These are phyloP conservation scores for Fagopyrum esculentum DNA, from an alignment of 148 eudicot genomes.

Conservation along the genomic window DNA sequence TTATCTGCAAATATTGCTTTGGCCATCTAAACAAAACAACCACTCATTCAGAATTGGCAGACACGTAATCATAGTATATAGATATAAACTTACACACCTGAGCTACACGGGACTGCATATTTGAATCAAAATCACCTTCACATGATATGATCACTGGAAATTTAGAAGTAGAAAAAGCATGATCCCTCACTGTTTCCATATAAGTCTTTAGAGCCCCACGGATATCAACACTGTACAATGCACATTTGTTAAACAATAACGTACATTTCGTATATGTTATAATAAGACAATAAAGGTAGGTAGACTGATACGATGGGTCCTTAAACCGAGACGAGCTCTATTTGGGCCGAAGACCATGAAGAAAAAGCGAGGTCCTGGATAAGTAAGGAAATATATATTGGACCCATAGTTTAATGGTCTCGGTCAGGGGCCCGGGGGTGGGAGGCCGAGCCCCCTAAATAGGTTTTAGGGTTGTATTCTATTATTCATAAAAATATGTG, in stretches of 20 bases:
- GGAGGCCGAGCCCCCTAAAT: too few relatives aligned
- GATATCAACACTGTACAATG: slow-evolving; percentile 43
- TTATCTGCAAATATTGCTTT: slow-evolving; percentile 31
- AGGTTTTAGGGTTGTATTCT: too few relatives aligned
- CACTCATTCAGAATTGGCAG: background rate
- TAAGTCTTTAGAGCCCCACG: slow-evolving; percentile 23
- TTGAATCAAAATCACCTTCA: slow-evolving; percentile 65
- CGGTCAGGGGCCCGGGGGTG: too few relatives aligned
- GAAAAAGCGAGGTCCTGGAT: too few relatives aligned
- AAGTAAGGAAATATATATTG: too few relatives aligned
- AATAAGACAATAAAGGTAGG: too few relatives aligned
- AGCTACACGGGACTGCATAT: slow-evolving; percentile 62
- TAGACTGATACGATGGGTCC: too few relatives aligned
- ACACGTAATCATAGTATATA: background rate
- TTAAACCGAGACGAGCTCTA: too few relatives aligned
- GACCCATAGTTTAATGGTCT: too few relatives aligned
- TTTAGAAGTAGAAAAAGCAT: slow-evolving; percentile 53
- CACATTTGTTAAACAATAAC: background rate
- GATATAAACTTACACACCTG: slow-evolving; percentile 19
- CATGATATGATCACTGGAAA: slow-evolving; percentile 80
- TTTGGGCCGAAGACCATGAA: too few relatives aligned
- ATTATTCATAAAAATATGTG: too few relatives aligned
- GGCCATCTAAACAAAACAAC: slow-evolving; percentile 36
- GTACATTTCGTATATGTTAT: background rate
- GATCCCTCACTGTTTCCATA: slow-evolving; percentile 55